phyloP scores from a whole-genome alignment of 2,329 filamentous ascomycete species.

The Fusarium nurragi region DNA sequence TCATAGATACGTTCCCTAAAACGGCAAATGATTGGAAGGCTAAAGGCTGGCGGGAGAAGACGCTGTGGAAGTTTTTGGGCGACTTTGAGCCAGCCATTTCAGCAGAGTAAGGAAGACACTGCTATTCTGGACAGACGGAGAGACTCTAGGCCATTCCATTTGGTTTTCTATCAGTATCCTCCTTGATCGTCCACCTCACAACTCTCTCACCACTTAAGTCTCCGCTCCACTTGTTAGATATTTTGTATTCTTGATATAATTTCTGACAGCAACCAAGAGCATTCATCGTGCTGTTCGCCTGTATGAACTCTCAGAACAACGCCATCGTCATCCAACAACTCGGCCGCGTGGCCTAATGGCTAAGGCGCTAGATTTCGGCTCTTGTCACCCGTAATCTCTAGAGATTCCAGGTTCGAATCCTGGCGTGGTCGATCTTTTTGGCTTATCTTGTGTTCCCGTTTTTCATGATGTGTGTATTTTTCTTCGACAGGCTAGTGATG shows the following conservation, averaged over 20 bases:
- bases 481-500: fast-evolving
- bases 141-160: too few relatives aligned
- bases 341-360: constrained; percentile 29
- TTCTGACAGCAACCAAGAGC: neutral
- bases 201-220: neutral
- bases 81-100: neutral
- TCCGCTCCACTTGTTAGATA: neutral
- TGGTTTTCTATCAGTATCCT: neutral
- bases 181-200: neutral
- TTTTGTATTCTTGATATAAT: neutral
- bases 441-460: too few relatives aligned
- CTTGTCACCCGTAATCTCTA: constrained; percentile 1
- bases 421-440: constrained; percentile 18
- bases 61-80: constrained; percentile 11
- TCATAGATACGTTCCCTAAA: constrained; percentile 7
- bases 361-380: constrained; percentile 31
- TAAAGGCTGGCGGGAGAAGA: constrained; percentile 7
- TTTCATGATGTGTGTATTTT: too few relatives aligned
- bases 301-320: neutral
- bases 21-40: constrained; percentile 11
- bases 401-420: constrained; percentile 29
- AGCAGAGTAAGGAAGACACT: too few relatives aligned
- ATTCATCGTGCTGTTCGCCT: fast-evolving
- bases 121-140: too few relatives aligned
- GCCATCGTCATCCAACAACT: neutral